A percentile compares a stretch with the other conserved stretches of the same genome.
phyloP scores from a whole-genome alignment of 164 flowering plant species.

The Cinnamomum micranthum region DNA sequence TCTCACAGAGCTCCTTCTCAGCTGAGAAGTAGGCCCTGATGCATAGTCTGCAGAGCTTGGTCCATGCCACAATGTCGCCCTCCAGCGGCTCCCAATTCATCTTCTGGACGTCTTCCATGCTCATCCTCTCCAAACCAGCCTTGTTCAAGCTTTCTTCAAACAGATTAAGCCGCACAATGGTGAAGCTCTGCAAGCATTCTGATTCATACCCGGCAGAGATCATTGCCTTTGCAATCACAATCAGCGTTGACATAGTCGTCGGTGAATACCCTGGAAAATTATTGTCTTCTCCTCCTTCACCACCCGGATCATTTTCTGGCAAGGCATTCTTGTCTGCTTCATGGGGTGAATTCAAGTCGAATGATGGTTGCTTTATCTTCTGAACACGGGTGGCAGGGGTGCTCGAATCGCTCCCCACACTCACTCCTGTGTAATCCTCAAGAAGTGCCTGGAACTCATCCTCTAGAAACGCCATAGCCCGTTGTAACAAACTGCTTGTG shows the following conservation, averaged over 20 bases:
- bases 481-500: conserved; percentile 42
- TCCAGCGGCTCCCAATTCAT: conserved; percentile 79
- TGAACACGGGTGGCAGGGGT: not conserved
- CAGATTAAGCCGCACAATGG: conserved; percentile 33
- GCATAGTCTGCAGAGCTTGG: conserved; percentile 38
- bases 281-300: conserved; percentile 4
- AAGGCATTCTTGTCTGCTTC: not conserved
- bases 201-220: conserved; percentile 51
- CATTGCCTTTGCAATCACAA: conserved; percentile 47
- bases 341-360: not conserved
- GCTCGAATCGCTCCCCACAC: not conserved
- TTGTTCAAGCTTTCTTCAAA: conserved; percentile 35
- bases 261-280: conserved; percentile 22
- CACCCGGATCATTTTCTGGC: not conserved
- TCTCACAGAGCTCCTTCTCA: conserved; percentile 42
- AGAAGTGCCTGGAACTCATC: conserved; percentile 56
- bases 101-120: conserved; percentile 67
- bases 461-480: conserved; percentile 59
- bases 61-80: conserved; percentile 60
- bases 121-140: conserved; percentile 43
- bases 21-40: conserved; percentile 35
- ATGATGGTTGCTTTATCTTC: conserved; percentile 6
- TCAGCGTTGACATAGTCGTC: conserved; percentile 33
- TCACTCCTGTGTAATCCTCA: conserved; percentile 25
- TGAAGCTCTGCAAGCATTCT: conserved; percentile 56